These are phyloP conservation scores for Cercospora sp. DNA, from an alignment of 2,329 filamentous ascomycete species.

Conservation along the genomic window DNA sequence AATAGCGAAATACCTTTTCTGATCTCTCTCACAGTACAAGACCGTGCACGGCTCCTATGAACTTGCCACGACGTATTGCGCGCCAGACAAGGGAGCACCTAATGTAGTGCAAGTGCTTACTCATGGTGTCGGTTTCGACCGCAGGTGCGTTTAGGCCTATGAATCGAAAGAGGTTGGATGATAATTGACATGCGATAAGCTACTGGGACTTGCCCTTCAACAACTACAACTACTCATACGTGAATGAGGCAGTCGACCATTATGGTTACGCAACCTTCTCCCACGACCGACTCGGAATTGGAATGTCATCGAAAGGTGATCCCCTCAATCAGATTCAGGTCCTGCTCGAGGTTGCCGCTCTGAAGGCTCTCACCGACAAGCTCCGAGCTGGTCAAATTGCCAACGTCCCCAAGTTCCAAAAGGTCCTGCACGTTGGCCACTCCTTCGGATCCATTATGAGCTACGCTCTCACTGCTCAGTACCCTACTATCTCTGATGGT, in stretches of 20 bases:
- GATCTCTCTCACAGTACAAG: constrained; percentile 42
- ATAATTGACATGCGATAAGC: constrained; percentile 51
- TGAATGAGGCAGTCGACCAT: constrained; percentile 54
- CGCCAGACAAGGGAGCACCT: constrained; percentile 49
- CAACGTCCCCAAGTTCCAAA: constrained; percentile 41
- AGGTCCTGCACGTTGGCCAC: constrained; percentile 63
- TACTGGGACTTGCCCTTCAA: constrained; percentile 63
- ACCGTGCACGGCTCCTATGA: constrained; percentile 56
- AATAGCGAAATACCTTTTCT: background rate
- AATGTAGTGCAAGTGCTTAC: constrained; percentile 52
- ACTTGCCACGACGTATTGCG: constrained; percentile 63
- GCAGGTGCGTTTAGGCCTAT: constrained; percentile 40
- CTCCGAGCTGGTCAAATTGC: constrained; percentile 50
- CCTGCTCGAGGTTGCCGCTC: constrained; percentile 58
- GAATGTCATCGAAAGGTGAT: constrained; percentile 58
- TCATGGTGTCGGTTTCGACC: constrained; percentile 57
- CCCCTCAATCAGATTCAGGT: constrained; percentile 62
- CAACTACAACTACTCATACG: constrained; percentile 63
- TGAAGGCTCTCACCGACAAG: constrained; percentile 54
- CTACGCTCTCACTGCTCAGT: constrained; percentile 54
- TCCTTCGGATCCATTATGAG: constrained; percentile 62
- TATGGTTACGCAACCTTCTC: constrained; percentile 61
- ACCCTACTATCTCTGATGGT: constrained; percentile 58
- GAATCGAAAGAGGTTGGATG: constrained; percentile 33
- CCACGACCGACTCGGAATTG: constrained; percentile 64